Evolutionary conservation across 345 rosid species (phyloP).

Genomic region (Erucastrum elatum): DNA sequence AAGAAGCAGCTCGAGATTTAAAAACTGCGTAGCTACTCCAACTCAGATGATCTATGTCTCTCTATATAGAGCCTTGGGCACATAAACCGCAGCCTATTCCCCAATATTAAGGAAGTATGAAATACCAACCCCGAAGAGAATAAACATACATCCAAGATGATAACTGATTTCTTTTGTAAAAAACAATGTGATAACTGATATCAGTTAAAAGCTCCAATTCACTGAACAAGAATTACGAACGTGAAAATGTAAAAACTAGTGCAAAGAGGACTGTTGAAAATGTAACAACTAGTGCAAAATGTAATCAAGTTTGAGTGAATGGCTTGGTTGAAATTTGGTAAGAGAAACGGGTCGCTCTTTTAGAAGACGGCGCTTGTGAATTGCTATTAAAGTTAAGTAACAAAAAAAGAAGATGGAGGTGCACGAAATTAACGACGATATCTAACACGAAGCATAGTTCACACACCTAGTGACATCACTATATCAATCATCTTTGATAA

Average conservation of each 20-base stretch:
- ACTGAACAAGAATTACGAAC: neutral
- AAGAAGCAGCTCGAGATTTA: slow-evolving; percentile 7
- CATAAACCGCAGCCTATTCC: slow-evolving; percentile 17
- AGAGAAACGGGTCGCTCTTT: neutral
- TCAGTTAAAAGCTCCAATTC: neutral
- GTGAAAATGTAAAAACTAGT: neutral
- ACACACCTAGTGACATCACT: neutral
- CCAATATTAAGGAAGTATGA: neutral
- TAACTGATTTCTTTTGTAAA: no score
- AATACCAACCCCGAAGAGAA: neutral
- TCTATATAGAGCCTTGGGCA: neutral
- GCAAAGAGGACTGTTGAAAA: neutral
- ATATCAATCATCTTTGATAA: neutral
- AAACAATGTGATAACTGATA: neutral
- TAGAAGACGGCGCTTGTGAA: slow-evolving; percentile 35
- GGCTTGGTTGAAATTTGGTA: neutral
- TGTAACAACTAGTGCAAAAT: no score
- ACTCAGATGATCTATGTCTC: slow-evolving; percentile 9
- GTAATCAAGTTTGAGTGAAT: neutral
- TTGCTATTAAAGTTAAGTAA: slow-evolving; percentile 18
- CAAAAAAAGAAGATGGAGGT: neutral
- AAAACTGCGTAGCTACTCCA: slow-evolving; percentile 14
- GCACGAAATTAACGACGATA: slow-evolving; percentile 9
- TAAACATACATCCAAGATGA: neutral
- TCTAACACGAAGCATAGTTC: neutral